Conservation (phyloP, 768 basidiomycete genomes). For the Phanerochaete sordida region DNA sequence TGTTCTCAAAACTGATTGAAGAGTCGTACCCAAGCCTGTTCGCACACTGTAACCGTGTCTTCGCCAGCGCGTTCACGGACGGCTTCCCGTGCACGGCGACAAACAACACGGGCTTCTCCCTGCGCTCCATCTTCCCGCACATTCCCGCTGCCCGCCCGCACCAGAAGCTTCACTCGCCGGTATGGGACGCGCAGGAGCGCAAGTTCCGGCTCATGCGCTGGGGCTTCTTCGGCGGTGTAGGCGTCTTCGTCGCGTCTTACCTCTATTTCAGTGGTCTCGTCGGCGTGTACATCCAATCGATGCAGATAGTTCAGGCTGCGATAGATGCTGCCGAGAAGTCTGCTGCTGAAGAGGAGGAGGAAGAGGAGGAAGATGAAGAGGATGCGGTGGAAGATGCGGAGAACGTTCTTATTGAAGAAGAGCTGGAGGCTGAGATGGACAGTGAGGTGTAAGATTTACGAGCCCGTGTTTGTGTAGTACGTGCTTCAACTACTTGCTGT, state of each 20-base stretch:
- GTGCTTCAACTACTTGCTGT: neutral
- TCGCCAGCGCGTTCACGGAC: conserved; percentile 27
- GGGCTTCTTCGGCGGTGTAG: conserved; percentile 33
- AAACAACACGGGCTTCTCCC: conserved; percentile 19
- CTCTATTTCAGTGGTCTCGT: neutral
- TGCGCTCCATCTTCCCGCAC: conserved; percentile 33
- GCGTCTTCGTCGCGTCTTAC: neutral
- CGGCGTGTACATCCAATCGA: neutral
- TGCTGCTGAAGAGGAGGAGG: conserved; percentile 12
- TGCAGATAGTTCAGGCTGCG: neutral
- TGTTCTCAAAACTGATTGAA: conserved; percentile 49
- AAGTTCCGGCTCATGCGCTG: conserved; percentile 48
- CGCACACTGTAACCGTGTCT: conserved; percentile 54
- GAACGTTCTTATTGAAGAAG: conserved; percentile 11
- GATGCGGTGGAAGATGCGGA: conserved; percentile 14
- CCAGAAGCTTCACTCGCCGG: conserved; percentile 24
- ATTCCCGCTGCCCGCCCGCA: neutral
- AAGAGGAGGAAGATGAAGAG: conserved; percentile 11
- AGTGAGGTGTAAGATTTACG: neutral
- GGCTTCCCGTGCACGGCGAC: conserved; percentile 16
- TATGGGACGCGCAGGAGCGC: conserved; percentile 30
- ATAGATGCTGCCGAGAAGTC: conserved; percentile 1
- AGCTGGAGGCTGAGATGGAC: neutral
- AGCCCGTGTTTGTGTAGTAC: neutral
- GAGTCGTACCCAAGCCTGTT: conserved; percentile 56